Evolutionary conservation across 1,284 basidiomycete genomes (phyloP).

Genomic region (Puccinia hordei): DNA sequence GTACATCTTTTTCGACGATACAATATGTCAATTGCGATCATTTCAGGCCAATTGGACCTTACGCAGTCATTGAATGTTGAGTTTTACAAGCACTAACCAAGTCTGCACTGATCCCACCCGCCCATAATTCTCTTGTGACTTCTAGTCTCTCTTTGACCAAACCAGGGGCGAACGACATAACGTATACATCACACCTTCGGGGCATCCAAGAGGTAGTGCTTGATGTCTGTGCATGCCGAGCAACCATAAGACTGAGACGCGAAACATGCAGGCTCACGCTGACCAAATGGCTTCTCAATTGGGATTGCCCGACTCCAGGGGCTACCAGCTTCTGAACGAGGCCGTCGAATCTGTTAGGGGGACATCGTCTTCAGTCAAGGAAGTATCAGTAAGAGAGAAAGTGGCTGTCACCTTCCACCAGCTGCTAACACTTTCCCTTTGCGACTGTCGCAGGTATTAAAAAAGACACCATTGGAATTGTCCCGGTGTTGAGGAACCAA

Average conservation of each 20-base stretch:
- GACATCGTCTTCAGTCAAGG: background rate
- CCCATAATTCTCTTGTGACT: conserved; percentile 75
- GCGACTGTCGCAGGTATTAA: conserved; percentile 62
- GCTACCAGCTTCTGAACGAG: conserved; percentile 62
- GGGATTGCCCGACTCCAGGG: conserved; percentile 28
- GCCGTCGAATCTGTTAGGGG: conserved; percentile 62
- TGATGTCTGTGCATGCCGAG: conserved; percentile 60
- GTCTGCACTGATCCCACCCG: conserved; percentile 78
- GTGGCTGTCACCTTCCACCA: conserved; percentile 60
- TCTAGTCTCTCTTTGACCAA: conserved; percentile 75
- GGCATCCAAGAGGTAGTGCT: conserved; percentile 60
- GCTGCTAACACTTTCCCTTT: conserved; percentile 63
- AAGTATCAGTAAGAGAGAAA: conserved; percentile 38
- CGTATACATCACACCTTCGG: conserved; percentile 65
- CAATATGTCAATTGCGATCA: background rate
- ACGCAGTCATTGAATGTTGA: background rate
- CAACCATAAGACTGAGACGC: conserved; percentile 61
- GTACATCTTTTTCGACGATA: conserved; percentile 32
- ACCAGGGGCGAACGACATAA: conserved; percentile 76
- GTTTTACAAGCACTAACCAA: conserved; percentile 69
- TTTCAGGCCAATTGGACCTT: background rate
- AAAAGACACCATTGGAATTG: conserved; percentile 64
- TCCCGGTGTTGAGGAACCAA: conserved; percentile 60
- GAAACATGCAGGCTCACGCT: conserved; percentile 52
- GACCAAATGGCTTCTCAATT: conserved; percentile 42